These are phyloP conservation scores for Glutinoglossum americanum DNA, from an alignment of 495 filamentous ascomycete genomes.

Conservation along the genomic window DNA sequence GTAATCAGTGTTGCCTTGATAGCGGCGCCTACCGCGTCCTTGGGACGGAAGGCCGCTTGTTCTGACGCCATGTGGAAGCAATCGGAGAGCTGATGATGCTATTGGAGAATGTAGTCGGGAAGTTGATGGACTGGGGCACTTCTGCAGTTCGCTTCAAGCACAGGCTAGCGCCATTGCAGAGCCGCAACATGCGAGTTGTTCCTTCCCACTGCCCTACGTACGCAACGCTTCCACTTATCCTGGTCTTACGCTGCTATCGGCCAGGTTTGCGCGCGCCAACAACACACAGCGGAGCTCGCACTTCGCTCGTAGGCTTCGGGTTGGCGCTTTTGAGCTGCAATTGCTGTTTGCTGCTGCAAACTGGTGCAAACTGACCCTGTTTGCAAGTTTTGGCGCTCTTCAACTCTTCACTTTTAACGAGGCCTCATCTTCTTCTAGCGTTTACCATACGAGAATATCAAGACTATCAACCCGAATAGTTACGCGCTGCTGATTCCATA, in stretches of 20 bases:
- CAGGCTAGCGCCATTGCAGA: neutral
- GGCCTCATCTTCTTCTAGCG: neutral
- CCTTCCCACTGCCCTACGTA: neutral
- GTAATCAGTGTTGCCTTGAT: slow-evolving; percentile 41
- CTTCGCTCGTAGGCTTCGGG: neutral
- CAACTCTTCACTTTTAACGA: neutral
- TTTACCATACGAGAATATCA: neutral
- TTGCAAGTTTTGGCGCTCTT: neutral
- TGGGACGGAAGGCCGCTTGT: slow-evolving; percentile 39
- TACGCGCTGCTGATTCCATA: neutral
- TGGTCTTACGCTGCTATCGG: neutral
- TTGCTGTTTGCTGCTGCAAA: neutral
- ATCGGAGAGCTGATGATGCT: slow-evolving; percentile 19
- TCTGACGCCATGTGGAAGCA: slow-evolving; percentile 22
- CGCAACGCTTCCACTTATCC: too few relatives aligned
- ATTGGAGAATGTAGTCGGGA: slow-evolving; percentile 8
- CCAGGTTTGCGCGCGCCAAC: neutral
- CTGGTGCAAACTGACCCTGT: neutral
- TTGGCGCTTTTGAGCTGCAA: neutral
- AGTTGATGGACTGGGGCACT: neutral
- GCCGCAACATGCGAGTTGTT: neutral
- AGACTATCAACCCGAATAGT: neutral
- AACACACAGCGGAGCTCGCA: neutral
- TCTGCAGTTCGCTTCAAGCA: neutral
- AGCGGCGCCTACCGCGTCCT: slow-evolving; percentile 51